phyloP scores from a whole-genome alignment of 495 filamentous ascomycete species.

The Daldinia decipiens region DNA sequence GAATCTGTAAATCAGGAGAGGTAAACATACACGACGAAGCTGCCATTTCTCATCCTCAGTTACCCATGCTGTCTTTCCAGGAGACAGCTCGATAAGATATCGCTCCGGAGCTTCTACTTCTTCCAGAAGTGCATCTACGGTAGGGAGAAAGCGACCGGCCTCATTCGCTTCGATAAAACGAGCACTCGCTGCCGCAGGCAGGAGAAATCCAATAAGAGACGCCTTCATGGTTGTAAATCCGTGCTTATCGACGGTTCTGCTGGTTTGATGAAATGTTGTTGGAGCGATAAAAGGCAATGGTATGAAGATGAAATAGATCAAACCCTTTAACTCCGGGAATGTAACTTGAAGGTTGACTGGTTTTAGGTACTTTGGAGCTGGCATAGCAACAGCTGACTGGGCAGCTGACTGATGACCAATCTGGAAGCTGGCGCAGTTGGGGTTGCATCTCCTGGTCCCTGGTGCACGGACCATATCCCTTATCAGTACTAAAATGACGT shows the following conservation, averaged over 20 bases:
- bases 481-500: constrained; percentile 33
- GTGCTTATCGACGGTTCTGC: constrained; percentile 6
- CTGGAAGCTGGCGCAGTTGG: constrained; percentile 27
- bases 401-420: constrained; percentile 31
- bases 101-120: constrained; percentile 56
- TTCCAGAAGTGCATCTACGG: constrained; percentile 48
- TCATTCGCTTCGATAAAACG: constrained; percentile 64
- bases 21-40: constrained; percentile 75
- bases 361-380: not conserved
- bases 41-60: constrained; percentile 96
- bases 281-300: not conserved
- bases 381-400: constrained; percentile 26
- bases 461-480: constrained; percentile 5
- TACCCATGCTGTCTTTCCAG: constrained; percentile 85
- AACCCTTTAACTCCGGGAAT: not conserved
- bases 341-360: constrained; percentile 1
- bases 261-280: constrained; percentile 2
- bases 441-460: constrained; percentile 20
- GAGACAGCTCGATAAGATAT: constrained; percentile 86
- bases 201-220: constrained; percentile 57
- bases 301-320: constrained; percentile 6
- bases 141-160: constrained; percentile 51
- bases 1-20: not conserved
- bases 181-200: constrained; percentile 59
- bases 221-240: constrained; percentile 56